phyloP scores from a whole-genome alignment of 2,329 filamentous ascomycete genomes.

The Fusarium armeniacum region DNA sequence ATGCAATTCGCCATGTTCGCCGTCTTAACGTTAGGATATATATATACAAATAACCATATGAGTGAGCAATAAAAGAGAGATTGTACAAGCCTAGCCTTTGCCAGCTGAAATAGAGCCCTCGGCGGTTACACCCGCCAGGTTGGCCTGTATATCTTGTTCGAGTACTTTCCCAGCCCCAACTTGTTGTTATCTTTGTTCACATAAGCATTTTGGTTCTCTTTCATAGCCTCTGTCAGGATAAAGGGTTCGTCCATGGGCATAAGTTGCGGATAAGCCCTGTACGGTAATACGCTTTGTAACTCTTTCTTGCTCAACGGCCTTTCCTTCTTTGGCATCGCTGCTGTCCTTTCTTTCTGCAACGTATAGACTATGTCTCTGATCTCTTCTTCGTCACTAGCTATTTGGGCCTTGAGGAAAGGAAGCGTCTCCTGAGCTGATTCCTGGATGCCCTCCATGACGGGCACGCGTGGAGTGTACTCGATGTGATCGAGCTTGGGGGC shows the following conservation, averaged over 20 bases:
- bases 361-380: slow-evolving; percentile 79
- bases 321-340: slow-evolving; percentile 42
- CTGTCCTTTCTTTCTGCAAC: slow-evolving; percentile 57
- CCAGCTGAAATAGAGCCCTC: neutral
- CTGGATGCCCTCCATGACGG: slow-evolving; percentile 83
- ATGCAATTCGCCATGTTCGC: slow-evolving; percentile 33
- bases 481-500: slow-evolving; percentile 74
- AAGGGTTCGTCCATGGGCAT: slow-evolving; percentile 56
- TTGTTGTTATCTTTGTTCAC: slow-evolving; percentile 46
- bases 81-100: slow-evolving; percentile 11
- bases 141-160: slow-evolving; percentile 45
- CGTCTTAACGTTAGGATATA: slow-evolving; percentile 12
- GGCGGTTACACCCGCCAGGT: slow-evolving; percentile 47
- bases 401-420: slow-evolving; percentile 86
- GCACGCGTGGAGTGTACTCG: slow-evolving; percentile 76
- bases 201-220: slow-evolving; percentile 38
- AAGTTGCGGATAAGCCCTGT: slow-evolving; percentile 53
- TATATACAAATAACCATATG: slow-evolving; percentile 25
- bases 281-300: slow-evolving; percentile 55
- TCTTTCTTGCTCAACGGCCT: slow-evolving; percentile 46
- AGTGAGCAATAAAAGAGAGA: slow-evolving; percentile 23
- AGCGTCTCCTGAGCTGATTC: slow-evolving; percentile 62
- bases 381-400: slow-evolving; percentile 80
- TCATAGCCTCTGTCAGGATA: slow-evolving; percentile 55
- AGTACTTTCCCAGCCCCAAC: slow-evolving; percentile 47